phyloP scores from a whole-genome alignment of 1,139 yeast species.

The Debaryomycetaceae sp. region DNA sequence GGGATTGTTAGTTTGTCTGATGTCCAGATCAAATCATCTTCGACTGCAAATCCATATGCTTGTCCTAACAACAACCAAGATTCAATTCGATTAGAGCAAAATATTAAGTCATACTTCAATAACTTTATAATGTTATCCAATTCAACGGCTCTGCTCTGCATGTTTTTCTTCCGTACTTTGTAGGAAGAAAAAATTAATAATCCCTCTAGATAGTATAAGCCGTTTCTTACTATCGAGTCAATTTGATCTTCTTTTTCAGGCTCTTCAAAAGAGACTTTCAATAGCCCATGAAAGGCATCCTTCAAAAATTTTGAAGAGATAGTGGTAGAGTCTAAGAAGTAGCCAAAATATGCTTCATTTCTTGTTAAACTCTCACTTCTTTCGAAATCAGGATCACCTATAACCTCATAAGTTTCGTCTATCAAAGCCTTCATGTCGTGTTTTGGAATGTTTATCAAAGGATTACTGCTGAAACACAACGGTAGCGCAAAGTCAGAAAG shows the following conservation, averaged over 20 bases:
- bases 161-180: constrained; percentile 63
- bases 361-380: constrained; percentile 30
- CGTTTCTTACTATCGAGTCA: constrained; percentile 30
- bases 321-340: constrained; percentile 47
- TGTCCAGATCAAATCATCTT: constrained; percentile 87
- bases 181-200: constrained; percentile 63
- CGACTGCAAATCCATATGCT: constrained; percentile 74
- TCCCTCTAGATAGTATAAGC: constrained; percentile 74
- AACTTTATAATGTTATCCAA: constrained; percentile 68
- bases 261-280: constrained; percentile 27
- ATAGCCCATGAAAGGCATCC: constrained; percentile 56
- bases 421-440: constrained; percentile 69
- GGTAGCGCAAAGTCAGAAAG: constrained; percentile 62
- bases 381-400: constrained; percentile 62
- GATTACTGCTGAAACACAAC: constrained; percentile 57
- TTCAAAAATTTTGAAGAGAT: constrained; percentile 51
- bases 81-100: constrained; percentile 68
- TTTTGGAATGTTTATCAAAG: constrained; percentile 54
- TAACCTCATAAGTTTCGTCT: constrained; percentile 67
- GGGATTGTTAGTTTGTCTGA: constrained; percentile 72
- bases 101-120: constrained; percentile 62
- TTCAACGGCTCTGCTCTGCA: constrained; percentile 81
- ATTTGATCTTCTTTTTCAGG: constrained; percentile 6
- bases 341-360: constrained; percentile 45
- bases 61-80: constrained; percentile 86